Conservation (phyloP, 192 early-diverging fungal species). For the Coemansia sp. region DNA sequence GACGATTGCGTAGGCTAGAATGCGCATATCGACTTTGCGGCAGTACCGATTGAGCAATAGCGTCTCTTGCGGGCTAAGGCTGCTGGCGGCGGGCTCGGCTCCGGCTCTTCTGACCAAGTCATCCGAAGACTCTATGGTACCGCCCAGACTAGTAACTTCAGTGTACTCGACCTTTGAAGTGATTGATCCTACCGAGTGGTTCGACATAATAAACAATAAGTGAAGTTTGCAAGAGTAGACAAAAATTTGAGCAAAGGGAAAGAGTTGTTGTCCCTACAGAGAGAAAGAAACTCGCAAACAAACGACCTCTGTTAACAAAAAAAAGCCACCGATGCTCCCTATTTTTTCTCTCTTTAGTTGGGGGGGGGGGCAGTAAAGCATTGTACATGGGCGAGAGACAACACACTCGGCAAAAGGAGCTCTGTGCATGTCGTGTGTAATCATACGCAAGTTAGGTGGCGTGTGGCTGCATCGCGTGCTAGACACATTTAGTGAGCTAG, state of each 20-base stretch:
- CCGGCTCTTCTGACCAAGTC: neutral
- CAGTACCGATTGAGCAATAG: constrained; percentile 32
- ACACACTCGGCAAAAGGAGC: neutral
- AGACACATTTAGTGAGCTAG: neutral
- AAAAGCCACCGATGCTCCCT: neutral
- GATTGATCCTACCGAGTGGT: constrained; percentile 21
- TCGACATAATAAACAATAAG: neutral
- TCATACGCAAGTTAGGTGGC: neutral
- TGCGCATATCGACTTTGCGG: constrained; percentile 42
- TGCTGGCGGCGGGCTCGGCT: neutral
- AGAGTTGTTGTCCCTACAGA: neutral
- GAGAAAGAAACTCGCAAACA: neutral
- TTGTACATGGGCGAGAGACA: neutral
- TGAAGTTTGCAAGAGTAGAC: neutral
- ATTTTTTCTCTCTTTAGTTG: neutral
- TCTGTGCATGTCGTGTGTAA: neutral
- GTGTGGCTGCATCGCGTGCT: constrained; percentile 1
- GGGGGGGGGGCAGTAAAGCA: neutral
- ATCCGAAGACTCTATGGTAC: constrained; percentile 3
- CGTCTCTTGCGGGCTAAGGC: neutral
- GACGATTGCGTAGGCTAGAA: constrained; percentile 38
- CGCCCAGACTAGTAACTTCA: constrained; percentile 18
- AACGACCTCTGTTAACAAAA: neutral
- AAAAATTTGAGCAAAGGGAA: neutral
- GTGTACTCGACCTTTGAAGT: constrained; percentile 38